Base-by-base conservation (phyloP, 2,329 filamentous ascomycete genomes). In the Talaromyces islandicus region DNA sequence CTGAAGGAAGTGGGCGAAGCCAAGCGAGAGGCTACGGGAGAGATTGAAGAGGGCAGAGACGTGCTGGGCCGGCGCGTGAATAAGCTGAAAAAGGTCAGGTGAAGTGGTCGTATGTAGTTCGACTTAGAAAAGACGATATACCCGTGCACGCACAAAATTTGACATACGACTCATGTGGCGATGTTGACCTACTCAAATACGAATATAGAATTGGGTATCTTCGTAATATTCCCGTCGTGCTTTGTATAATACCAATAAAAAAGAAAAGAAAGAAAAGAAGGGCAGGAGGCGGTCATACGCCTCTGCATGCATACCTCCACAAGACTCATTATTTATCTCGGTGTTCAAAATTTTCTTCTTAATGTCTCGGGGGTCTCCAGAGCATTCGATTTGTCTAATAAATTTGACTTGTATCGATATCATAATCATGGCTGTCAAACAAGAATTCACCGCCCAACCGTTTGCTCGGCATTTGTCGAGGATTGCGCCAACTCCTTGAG, bases 1-100 rank as follows among this genome's bases (percentile, higher is more conserved):
- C 78, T 99, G 70, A 97, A 96, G 81, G 75, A 91, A 52, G 94
- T 99, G 6, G 88, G 90, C n/a, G 90, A 95, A 80, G 96, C 93
- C 84, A 97, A 96, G 83, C 84, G 92, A 60, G 92, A 97, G 77
- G 94, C 93, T 0, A 73, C 93, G 73, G 75, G 97, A 67, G 91
- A 95, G 75, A 91, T 97, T 65, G 94, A 97, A 73, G 91, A 97
- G 76, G 89, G 90, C 11, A 88, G 89, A 68, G 92, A 97, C 76
- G 91, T 97, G 5, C 86, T 89, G 59, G 94, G 94, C n/a, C 94
- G 95, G 79, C 80, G 85, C 66, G 80, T 78, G 67, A 81, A 75
- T 62, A 79, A 75, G 68, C 62, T 79, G 65, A 77, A 77, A 67
- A 77, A 77, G 66, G 69, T 73, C 32, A 69, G 73, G 61, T 55